These are phyloP conservation scores for Cyanophora paradoxa DNA, from an alignment of 78 protist species.

Conservation along the genomic window DNA sequence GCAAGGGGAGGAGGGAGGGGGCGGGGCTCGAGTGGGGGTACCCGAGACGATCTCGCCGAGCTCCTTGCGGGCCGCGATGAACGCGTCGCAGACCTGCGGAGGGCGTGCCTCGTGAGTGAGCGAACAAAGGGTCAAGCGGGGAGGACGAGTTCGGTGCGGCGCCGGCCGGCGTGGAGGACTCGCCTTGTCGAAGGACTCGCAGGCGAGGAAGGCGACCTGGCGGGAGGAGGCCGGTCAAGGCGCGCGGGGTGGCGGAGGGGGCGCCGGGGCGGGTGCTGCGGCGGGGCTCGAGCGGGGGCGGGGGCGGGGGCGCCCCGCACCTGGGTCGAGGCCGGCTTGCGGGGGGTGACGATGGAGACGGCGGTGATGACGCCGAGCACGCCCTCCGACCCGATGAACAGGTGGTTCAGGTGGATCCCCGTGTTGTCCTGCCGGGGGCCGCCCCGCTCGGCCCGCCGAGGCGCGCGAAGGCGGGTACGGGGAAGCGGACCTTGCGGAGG, in stretches of 20 bases:
- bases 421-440: conserved; percentile 28
- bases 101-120: too few species aligned
- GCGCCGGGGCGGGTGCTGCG: too few species aligned
- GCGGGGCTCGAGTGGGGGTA: too few species aligned
- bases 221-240: not conserved
- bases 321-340: too few species aligned
- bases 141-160: too few species aligned
- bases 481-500: conserved; percentile 80
- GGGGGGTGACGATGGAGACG: conserved; percentile 26
- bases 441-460: not conserved
- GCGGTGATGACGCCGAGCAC: conserved; percentile 89
- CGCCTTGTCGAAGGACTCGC: not conserved
- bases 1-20: too few species aligned
- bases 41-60: conserved; percentile 73
- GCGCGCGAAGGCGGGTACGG: not conserved
- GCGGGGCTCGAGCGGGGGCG: too few species aligned
- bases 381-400: conserved; percentile 93
- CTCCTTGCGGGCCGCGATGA: conserved; percentile 38
- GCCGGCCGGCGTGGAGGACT: too few species aligned
- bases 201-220: conserved; percentile 10
- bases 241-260: not conserved
- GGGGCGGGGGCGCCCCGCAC: too few species aligned
- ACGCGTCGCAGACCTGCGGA: not conserved
- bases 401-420: conserved; percentile 87
- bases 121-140: too few species aligned